Percentiles rank a stretch among this genome's conserved stretches.
Conservation (phyloP, 1,139 yeast species). For the Taphrina deformans region DNA sequence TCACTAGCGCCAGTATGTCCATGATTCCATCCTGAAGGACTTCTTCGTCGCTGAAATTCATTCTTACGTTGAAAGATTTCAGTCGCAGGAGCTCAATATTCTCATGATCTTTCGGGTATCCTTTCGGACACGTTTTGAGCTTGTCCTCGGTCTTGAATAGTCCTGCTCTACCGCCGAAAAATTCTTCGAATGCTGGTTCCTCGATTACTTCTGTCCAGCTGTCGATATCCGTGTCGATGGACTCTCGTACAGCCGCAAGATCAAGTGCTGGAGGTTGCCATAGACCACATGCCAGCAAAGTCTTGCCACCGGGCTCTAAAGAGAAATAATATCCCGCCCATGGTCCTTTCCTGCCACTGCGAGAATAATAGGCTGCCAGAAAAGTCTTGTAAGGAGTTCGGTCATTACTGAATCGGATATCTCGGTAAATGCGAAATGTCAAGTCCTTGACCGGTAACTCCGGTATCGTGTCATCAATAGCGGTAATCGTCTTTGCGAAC, state of each 20-base stretch:
- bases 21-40: constrained; percentile 30
- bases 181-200: constrained; percentile 30
- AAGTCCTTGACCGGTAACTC: constrained; percentile 39
- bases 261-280: constrained; percentile 38
- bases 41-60: constrained; percentile 28
- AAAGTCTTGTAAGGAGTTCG: constrained; percentile 41
- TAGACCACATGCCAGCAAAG: constrained; percentile 35
- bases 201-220: constrained; percentile 34
- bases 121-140: constrained; percentile 38
- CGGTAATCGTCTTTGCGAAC: constrained; percentile 33
- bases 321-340: constrained; percentile 41
- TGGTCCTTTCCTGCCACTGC: constrained; percentile 40
- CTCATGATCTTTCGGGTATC: constrained; percentile 37
- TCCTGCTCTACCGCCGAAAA: constrained; percentile 27
- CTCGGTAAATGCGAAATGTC: constrained; percentile 40
- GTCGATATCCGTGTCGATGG: constrained; percentile 36
- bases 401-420: constrained; percentile 40
- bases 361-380: constrained; percentile 40
- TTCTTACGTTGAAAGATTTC: constrained; percentile 33
- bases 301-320: constrained; percentile 38
- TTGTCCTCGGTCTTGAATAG: constrained; percentile 34
- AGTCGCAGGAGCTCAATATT: constrained; percentile 37
- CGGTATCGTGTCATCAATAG: constrained; percentile 40
- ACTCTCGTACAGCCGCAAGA: constrained; percentile 34
- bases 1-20: constrained; percentile 30